Evolutionary conservation across 768 basidiomycete species (phyloP), one percentile per base, ranked within the genome.

Genomic region (Tulasnella sp.): DNA sequence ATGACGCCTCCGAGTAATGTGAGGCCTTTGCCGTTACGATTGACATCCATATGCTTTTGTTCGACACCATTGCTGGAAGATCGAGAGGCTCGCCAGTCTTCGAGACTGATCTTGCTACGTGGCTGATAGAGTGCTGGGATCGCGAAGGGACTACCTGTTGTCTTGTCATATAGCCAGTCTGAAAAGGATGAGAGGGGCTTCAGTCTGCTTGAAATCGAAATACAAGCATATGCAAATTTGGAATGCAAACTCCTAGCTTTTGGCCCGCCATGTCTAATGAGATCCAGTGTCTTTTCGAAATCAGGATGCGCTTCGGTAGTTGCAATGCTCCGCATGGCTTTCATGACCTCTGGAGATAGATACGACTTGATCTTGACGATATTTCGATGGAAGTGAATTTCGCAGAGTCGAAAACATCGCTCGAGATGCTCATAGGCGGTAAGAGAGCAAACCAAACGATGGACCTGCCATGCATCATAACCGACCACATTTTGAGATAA

Each of bases 191-290:
- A 43, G 8, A 22, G 15, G 22, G 27, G 5, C 51, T n/a, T n/a
- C n/a, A n/a, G n/a, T n/a, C n/a, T n/a, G n/a, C n/a, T n/a, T n/a
- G n/a, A 12, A 43, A 19, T 43, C 42, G 42, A 19, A 19, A 43
- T 19, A 12, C 12, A 12, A 43, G 42, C 12, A 12, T 43, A 12
- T 43, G 19, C n/a, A n/a, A n/a, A n/a, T n/a, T n/a, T n/a, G n/a
- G n/a, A n/a, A n/a, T 7, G 31, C 65, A 4, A 21, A 66, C 70
- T 65, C 1, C 63, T 52, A 1, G 65, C 68, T 46, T 69, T 43
- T 12, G 12, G 12, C 19, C 61, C 0, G 60, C 46, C 2, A 63
- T 4, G 2, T 64, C 64, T 0, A 66, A 68, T 41, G 68, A 68
- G 7, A n/a, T 34, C 19, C 24, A 19, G 2, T 60, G 62, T 50